phyloP scores from a whole-genome alignment of 208 protist species.

The Acanthamoeba quina region DNA sequence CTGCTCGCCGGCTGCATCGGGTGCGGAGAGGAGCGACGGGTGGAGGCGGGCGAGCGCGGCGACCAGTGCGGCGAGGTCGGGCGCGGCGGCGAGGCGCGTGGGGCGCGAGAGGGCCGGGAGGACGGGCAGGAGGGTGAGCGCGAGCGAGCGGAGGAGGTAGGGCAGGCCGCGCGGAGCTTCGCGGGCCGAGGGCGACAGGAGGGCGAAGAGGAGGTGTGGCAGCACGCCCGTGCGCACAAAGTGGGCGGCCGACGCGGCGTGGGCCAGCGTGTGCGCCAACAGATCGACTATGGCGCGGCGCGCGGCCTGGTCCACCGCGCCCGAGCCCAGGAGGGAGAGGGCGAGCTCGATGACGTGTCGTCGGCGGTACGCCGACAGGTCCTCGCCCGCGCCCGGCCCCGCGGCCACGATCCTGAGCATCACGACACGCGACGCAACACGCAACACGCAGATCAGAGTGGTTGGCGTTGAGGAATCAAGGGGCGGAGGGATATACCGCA shows the following conservation, averaged over 20 bases:
- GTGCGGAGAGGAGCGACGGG: not conserved
- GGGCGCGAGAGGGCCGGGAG: not conserved
- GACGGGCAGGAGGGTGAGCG: not conserved
- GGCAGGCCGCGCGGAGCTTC: not conserved
- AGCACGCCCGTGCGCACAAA: slow-evolving; percentile 17
- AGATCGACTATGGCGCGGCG: not conserved
- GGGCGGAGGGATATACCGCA: not conserved
- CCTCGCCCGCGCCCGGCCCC: not conserved
- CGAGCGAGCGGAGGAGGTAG: not conserved
- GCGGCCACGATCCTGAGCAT: not conserved
- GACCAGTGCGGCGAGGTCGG: not conserved
- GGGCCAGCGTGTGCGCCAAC: not conserved
- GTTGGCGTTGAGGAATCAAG: not conserved
- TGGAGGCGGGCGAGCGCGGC: not conserved
- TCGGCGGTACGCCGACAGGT: not conserved
- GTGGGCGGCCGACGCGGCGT: not conserved
- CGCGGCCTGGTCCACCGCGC: not conserved
- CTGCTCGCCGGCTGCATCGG: not conserved
- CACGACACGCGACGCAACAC: not conserved
- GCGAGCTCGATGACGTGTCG: slow-evolving; percentile 1
- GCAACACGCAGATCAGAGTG: not conserved
- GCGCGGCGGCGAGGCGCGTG: not conserved
- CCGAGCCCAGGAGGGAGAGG: not conserved
- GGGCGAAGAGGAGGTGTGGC: not conserved
- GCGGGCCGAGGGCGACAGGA: not conserved